Conservation (phyloP, 2,329 filamentous ascomycete genomes). For the Didymella arachidicola region DNA sequence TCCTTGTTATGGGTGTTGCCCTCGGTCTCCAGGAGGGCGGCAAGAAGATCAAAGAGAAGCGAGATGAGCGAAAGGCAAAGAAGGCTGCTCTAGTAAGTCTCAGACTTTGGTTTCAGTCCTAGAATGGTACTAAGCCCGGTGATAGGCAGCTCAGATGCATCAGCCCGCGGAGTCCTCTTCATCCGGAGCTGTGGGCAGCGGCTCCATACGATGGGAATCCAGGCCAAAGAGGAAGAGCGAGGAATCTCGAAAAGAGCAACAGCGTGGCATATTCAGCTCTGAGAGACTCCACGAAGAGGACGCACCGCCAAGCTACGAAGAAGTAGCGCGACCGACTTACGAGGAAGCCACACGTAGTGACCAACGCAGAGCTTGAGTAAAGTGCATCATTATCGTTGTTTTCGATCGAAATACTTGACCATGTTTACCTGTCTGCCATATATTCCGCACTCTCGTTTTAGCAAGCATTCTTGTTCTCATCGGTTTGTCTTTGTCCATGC, state of each 20-base stretch:
- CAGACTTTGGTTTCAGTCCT: background rate
- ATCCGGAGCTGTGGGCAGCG: constrained; percentile 4
- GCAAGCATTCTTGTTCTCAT: background rate
- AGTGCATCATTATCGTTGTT: background rate
- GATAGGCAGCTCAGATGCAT: constrained; percentile 22
- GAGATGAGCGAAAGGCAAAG: constrained; percentile 34
- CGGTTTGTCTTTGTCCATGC: background rate
- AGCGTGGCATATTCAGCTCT: constrained; percentile 23
- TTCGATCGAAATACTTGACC: background rate
- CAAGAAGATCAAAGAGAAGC: constrained; percentile 35
- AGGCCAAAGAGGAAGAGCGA: constrained; percentile 23
- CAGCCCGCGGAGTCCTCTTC: constrained; percentile 18
- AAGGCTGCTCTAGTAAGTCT: constrained; percentile 30
- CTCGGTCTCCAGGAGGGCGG: constrained; percentile 31
- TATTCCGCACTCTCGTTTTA: background rate
- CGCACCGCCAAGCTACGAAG: constrained; percentile 22
- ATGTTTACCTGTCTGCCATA: background rate
- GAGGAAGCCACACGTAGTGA: constrained; percentile 11
- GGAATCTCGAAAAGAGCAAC: constrained; percentile 22
- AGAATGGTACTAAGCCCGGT: background rate
- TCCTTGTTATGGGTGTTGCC: constrained; percentile 31
- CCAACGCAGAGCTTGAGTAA: background rate
- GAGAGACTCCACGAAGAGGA: constrained; percentile 24
- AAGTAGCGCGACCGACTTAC: constrained; percentile 23
- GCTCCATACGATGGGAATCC: background rate